phyloP scores from a whole-genome alignment of 208 protist species.

The Trypanosoma scelopori region DNA sequence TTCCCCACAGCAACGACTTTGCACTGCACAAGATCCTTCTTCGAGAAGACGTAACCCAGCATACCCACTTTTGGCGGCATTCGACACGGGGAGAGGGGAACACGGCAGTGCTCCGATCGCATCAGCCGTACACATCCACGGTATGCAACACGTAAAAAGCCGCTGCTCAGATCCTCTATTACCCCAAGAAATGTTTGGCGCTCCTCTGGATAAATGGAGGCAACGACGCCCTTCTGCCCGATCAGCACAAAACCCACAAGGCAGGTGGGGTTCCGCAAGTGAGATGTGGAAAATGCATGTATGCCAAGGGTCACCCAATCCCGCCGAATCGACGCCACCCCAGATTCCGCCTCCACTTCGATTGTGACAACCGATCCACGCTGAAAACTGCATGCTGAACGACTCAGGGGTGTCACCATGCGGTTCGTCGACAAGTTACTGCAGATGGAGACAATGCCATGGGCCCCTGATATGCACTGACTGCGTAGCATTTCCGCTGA shows the following conservation, averaged over 20 bases:
- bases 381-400: constrained; percentile 69
- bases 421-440: constrained; percentile 75
- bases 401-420: constrained; percentile 48
- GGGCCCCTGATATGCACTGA: constrained; percentile 38
- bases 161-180: constrained; percentile 54
- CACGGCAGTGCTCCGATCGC: constrained; percentile 72
- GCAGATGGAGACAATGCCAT: constrained; percentile 40
- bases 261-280: constrained; percentile 4
- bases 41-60: constrained; percentile 70
- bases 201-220: constrained; percentile 66
- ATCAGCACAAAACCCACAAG: constrained; percentile 80
- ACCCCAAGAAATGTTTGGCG: constrained; percentile 30
- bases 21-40: constrained; percentile 66
- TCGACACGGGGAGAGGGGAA: constrained; percentile 55
- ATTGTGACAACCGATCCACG: constrained; percentile 75
- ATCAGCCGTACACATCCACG: constrained; percentile 42
- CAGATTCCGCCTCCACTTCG: constrained; percentile 46
- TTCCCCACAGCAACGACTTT: constrained; percentile 40
- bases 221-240: constrained; percentile 54
- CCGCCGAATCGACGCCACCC: constrained; percentile 52
- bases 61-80: constrained; percentile 12
- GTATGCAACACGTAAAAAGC: constrained; percentile 42
- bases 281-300: constrained; percentile 32
- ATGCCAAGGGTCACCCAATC: constrained; percentile 81
- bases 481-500: constrained; percentile 67